Evolutionary conservation across 208 protist genomes (phyloP), one percentile per base, ranked within the genome.

Genomic region (Leishmania aethiopica): DNA sequence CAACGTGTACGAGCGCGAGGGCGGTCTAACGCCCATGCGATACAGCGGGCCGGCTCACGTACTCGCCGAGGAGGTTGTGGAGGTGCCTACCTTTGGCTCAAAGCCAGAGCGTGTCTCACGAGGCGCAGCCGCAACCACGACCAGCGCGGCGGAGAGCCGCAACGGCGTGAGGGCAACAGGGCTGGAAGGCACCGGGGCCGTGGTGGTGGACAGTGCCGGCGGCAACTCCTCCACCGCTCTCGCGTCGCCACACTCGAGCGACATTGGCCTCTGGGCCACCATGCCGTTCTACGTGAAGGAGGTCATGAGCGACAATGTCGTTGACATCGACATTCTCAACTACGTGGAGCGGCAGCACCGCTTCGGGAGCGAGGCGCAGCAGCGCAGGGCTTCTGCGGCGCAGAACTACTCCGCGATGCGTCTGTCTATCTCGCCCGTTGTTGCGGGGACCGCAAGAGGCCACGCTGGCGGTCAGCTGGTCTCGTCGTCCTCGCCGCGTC

Each of bases 271-370:
- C 32, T 90, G 80, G 84, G 81, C 72, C 28, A 80, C 67, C 8
- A 77, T 82, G 53, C 78, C 82, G 0, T 79, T 80, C 37, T 84
- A 84, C 5, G 85, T 90, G 78, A 78, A 74, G n/a, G 82, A 88
- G 75, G 88, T 87, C 11, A 87, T 91, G 49, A 62, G 69, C 67
- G 66, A 85, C 8, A 59, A 81, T 6, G 59, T 74, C 5, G 85
- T 95, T 8, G 89, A 89, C 81, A 57, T 93, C 25, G 92, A 93
- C 74, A 84, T 86, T 13, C 84, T 87, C 64, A 95, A 91, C 72
- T 88, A 91, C 32, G 85, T 92, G 77, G 92, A 95, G 87, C 88
- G 92, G 71, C 84, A 94, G 55, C 82, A 79, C 78, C 78, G 82
- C 35, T 59, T 86, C 42, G 73, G 74, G 25, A 49, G 79, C 0